Evolutionary conservation across 2,329 filamentous ascomycete genomes (phyloP).

Genomic region (Colletotrichum endophyticum): DNA sequence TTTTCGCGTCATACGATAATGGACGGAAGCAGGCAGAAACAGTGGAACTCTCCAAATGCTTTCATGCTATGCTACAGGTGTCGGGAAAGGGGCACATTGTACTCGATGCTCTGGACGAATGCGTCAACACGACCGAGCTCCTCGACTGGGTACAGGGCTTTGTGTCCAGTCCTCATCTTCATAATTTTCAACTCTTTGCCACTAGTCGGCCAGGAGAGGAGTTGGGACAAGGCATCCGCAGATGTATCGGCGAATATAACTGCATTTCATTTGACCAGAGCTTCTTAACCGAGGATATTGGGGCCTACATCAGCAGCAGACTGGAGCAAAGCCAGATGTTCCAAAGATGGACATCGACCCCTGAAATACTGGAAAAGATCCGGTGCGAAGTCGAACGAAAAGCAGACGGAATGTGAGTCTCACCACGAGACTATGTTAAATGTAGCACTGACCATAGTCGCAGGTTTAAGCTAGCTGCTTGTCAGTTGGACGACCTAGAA

Average conservation of each 20-base stretch:
- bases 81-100: not conserved
- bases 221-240: not conserved
- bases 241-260: not conserved
- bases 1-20: not conserved
- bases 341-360: not conserved
- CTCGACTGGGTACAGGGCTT: not conserved
- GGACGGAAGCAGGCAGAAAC: not conserved
- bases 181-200: not conserved
- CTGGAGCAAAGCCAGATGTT: not conserved
- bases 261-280: not conserved
- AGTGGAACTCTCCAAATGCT: not conserved
- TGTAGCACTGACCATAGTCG: not conserved
- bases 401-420: not conserved
- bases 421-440: no score
- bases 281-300: not conserved
- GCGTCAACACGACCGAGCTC: not conserved
- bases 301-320: not conserved
- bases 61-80: accelerated
- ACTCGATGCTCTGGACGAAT: not conserved
- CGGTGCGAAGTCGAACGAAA: not conserved
- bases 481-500: not conserved
- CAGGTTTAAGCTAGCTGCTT: not conserved
- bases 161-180: not conserved
- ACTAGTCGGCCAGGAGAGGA: not conserved
- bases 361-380: not conserved